Evolutionary conservation across 1,284 basidiomycete species (phyloP).

Genomic region (Trametes hirsuta): DNA sequence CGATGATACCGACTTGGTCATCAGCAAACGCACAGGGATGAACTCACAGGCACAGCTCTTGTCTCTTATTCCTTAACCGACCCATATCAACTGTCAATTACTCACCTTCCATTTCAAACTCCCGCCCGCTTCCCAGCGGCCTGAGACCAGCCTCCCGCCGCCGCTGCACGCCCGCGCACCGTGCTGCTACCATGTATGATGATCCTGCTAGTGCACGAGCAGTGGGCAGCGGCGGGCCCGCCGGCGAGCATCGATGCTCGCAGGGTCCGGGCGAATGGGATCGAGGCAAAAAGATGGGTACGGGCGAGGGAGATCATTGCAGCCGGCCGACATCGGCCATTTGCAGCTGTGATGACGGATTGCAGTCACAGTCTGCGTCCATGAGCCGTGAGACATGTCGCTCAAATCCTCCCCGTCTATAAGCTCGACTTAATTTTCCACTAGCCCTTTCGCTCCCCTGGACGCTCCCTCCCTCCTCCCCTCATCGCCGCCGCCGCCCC

Average conservation of each 20-base stretch:
- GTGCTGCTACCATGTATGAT: no score
- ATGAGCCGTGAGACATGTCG: constrained; percentile 40
- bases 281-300: constrained; percentile 22
- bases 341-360: constrained; percentile 32
- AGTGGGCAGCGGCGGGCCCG: not conserved
- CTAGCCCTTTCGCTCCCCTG: constrained; percentile 29
- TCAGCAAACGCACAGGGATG: constrained; percentile 29
- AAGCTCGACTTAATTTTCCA: constrained; percentile 36
- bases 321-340: constrained; percentile 35
- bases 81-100: constrained; percentile 25
- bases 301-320: constrained; percentile 24
- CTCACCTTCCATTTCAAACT: constrained; percentile 14
- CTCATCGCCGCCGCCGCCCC: constrained; percentile 20
- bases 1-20: constrained; percentile 27
- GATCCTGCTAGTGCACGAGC: not conserved
- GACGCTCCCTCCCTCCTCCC: constrained; percentile 29
- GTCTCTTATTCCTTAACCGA: constrained; percentile 21
- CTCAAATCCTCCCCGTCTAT: constrained; percentile 36
- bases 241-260: not conserved
- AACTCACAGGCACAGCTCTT: constrained; percentile 36
- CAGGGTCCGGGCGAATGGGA: constrained; percentile 15
- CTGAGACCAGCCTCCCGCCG: not conserved
- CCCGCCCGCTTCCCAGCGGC: constrained; percentile 14
- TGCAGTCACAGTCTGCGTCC: constrained; percentile 19
- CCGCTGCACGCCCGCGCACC: no score